Base-by-base conservation (phyloP, 371 early-diverging fungal species). In the Vairimorpha apis region DNA sequence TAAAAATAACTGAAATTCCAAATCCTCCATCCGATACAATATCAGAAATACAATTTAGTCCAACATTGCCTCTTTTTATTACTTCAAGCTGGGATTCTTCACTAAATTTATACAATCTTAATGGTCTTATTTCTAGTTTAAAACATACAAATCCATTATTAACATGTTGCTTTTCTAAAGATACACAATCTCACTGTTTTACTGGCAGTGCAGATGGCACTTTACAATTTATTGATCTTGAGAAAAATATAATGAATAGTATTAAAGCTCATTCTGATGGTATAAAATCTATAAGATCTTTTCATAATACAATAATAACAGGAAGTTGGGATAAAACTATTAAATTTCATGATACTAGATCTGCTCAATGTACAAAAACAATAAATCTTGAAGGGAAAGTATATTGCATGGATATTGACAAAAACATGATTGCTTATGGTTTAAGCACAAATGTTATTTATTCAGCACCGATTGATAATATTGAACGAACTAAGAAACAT, bases 241-340 rank as follows among this genome's bases (percentile, higher is more conserved):
- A 65, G 0, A 76, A 35, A 18, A 69, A 55, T 18, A 53, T 60
- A 25, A 21, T 41, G 12, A 58, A 51, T 7, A 67, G 43, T 3
- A 51, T 78, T 14, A 38, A 77, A 56, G 67, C 73, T 29, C 84
- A 83, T 63, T 35, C 51, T 27, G 55, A 45, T 18, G 81, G 67
- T 16, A 67, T 83, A n/a, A 80, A 69, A 21, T 63, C 67, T 29
- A 49, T 72, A 14, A 74, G 56, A 44, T 68, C 69, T 13, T 64
- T 37, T 51, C 60, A 67, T 43, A 84, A 85, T 35, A 86, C 90
- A 55, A 65, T 92, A 1, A 90, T 90, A 3, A 93, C 92, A 0
- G 95, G 90, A 14, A 87, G 90, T 67, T 97, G 96, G 94, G 96
- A 95, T 83, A 93, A 93, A 79, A 91, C 89, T n/a, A 72, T 83